Evolutionary conservation across 768 basidiomycete genomes (phyloP).

Genomic region (Clavulina sp.): DNA sequence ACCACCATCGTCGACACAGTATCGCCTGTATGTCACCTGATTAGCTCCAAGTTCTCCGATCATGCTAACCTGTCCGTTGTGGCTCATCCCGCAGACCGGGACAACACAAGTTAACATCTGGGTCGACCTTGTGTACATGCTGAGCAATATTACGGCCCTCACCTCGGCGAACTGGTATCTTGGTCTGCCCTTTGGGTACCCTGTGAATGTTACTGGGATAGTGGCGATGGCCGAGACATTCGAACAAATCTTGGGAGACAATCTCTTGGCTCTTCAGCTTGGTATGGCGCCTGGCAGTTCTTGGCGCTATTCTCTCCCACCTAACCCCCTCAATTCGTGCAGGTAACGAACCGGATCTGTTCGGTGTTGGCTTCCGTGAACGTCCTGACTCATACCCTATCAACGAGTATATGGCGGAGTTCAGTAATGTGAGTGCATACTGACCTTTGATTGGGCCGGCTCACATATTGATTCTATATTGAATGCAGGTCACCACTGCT

Average conservation of each 20-base stretch:
- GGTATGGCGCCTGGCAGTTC: constrained; percentile 49
- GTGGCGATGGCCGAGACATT: constrained; percentile 34
- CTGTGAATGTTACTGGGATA: constrained; percentile 5
- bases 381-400: neutral
- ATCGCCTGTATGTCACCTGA: too few relatives aligned
- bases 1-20: constrained; percentile 16
- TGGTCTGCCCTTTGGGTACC: constrained; percentile 16
- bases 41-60: neutral
- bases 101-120: constrained; percentile 54
- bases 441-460: neutral
- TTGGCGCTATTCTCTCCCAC: neutral
- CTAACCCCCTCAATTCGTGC: neutral
- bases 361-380: neutral
- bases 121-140: constrained; percentile 45
- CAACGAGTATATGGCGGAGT: neutral
- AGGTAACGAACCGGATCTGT: neutral
- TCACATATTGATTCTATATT: neutral
- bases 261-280: constrained; percentile 51
- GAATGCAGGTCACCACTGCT: neutral
- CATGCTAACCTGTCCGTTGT: neutral
- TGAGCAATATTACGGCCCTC: constrained; percentile 39
- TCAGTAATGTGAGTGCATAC: neutral
- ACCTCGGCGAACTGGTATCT: constrained; percentile 49
- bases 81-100: constrained; percentile 22
- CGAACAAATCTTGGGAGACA: constrained; percentile 43